These are phyloP conservation scores for Mucor irregularis DNA, from an alignment of 371 early-diverging fungal species.

Conservation along the genomic window DNA sequence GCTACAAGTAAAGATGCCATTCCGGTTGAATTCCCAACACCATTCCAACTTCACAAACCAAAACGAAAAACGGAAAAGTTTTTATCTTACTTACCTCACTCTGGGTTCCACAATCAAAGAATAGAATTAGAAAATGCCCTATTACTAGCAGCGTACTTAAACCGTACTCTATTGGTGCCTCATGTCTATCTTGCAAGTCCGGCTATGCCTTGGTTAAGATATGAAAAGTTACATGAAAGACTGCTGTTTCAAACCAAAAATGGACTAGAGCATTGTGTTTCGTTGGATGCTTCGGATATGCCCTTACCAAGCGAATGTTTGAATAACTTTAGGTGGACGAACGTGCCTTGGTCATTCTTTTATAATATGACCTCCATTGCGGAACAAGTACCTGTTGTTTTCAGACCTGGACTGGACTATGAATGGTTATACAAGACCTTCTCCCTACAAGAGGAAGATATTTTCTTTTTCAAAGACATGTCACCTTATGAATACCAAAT, in stretches of 20 bases:
- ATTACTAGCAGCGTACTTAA: conserved; percentile 57
- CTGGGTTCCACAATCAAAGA: conserved; percentile 66
- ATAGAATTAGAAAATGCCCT: conserved; percentile 65
- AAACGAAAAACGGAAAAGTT: conserved; percentile 32
- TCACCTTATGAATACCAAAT: conserved; percentile 57
- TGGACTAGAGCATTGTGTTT: conserved; percentile 55
- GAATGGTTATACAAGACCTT: conserved; percentile 41
- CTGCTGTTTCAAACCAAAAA: conserved; percentile 60
- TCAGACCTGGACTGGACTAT: conserved; percentile 35
- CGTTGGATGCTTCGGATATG: conserved; percentile 24
- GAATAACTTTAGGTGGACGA: conserved; percentile 58
- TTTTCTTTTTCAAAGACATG: conserved; percentile 51
- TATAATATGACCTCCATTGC: conserved; percentile 39
- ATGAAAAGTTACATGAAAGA: conserved; percentile 54
- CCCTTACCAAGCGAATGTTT: conserved; percentile 61
- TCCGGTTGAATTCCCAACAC: conserved; percentile 20
- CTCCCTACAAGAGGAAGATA: conserved; percentile 25
- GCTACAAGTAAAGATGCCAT: conserved; percentile 1
- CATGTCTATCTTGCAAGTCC: conserved; percentile 59
- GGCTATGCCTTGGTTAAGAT: conserved; percentile 58
- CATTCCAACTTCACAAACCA: conserved; percentile 14
- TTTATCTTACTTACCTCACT: conserved; percentile 63
- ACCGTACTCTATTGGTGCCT: conserved; percentile 61
- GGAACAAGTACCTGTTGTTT: conserved; percentile 35
- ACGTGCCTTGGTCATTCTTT: conserved; percentile 60